phyloP scores from a whole-genome alignment of 257 asterid genomes.

The Solanum bulbocastanum region DNA sequence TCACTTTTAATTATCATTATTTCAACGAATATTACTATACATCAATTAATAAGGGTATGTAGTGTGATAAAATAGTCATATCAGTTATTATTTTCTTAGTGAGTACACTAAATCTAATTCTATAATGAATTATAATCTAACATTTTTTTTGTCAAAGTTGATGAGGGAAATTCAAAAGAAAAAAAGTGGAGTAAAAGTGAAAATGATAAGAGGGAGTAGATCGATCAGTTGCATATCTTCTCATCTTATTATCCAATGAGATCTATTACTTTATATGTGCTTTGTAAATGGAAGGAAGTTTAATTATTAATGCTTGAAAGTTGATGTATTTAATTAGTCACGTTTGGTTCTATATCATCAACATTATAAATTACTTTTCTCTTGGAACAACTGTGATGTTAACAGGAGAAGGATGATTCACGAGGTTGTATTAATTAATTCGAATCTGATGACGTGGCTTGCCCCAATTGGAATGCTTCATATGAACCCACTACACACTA shows the following conservation, averaged over 20 bases:
- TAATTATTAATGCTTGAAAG: not conserved
- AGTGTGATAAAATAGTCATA: too few relatives aligned
- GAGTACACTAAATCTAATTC: too few relatives aligned
- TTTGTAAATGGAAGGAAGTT: not conserved
- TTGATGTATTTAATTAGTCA: not conserved
- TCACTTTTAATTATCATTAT: not conserved
- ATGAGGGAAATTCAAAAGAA: not conserved
- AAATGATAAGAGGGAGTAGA: not conserved
- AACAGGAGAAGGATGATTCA: not conserved
- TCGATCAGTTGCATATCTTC: not conserved
- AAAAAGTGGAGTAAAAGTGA: not conserved
- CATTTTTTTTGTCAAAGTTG: not conserved
- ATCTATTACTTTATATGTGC: not conserved
- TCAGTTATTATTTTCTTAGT: too few relatives aligned
- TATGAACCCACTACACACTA: not conserved
- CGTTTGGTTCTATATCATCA: not conserved
- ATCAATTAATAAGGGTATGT: not conserved
- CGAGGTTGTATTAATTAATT: not conserved
- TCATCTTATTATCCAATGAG: not conserved
- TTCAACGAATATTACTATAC: too few relatives aligned
- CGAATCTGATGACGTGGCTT: not conserved
- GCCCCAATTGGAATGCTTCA: not conserved
- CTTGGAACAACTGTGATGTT: not conserved
- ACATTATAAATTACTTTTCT: not conserved
- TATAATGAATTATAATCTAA: not conserved